Percentiles rank a stretch among this genome's conserved stretches.
These are phyloP conservation scores for Fusarium subtropicale DNA, from an alignment of 2,329 filamentous ascomycete genomes.

Conservation along the genomic window DNA sequence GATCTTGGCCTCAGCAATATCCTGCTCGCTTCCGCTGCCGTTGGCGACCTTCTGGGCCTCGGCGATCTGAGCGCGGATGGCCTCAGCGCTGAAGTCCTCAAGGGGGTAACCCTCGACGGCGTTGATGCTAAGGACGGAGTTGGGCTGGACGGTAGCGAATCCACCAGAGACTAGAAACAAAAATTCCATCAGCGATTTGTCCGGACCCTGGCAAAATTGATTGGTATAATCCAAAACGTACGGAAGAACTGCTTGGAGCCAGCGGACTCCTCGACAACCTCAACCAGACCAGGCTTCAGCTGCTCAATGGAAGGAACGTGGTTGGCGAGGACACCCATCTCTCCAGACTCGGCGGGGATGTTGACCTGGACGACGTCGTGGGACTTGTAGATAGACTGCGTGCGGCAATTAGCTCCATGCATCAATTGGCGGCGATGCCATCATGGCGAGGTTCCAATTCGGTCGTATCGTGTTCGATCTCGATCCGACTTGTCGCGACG, in stretches of 20 bases:
- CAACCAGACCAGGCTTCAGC: conserved; percentile 94
- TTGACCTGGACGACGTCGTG: conserved; percentile 92
- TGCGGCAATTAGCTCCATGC: conserved; percentile 64
- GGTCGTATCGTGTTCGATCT: conserved; percentile 42
- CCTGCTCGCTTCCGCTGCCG: conserved; percentile 93
- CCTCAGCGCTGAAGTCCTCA: conserved; percentile 95
- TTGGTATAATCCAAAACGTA: conserved; percentile 64
- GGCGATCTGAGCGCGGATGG: conserved; percentile 87
- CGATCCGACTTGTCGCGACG: conserved; percentile 31
- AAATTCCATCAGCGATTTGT: conserved; percentile 37
- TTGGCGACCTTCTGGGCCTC: conserved; percentile 96
- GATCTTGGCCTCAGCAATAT: conserved; percentile 98
- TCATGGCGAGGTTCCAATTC: conserved; percentile 46
- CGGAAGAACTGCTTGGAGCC: conserved; percentile 97
- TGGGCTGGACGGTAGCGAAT: conserved; percentile 96
- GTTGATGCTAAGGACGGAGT: conserved; percentile 97
- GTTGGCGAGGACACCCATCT: conserved; percentile 99
- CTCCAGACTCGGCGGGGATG: conserved; percentile 96
- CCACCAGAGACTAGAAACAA: conserved; percentile 84
- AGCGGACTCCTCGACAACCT: conserved; percentile 94
- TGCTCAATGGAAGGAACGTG: conserved; percentile 99
- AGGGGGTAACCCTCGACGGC: conserved; percentile 94
- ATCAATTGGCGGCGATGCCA: conserved; percentile 45
- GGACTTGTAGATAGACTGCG: conserved; percentile 76
- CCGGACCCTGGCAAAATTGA: neutral